Evolutionary conservation across 2,329 filamentous ascomycete species (phyloP).

Genomic region (Pezicula radicicola): DNA sequence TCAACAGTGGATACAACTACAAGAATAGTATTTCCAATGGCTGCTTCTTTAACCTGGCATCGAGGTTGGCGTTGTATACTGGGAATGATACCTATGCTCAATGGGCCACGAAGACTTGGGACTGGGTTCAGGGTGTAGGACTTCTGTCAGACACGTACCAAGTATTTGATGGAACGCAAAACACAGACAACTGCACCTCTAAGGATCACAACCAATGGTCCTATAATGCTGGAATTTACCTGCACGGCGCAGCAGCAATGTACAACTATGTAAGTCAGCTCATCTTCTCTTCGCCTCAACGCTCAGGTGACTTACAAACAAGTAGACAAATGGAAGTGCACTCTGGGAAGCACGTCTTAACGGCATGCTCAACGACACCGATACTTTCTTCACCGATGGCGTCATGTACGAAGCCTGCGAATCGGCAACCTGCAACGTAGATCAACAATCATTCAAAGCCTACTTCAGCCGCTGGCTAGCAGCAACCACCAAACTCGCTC

Average conservation of each 20-base stretch:
- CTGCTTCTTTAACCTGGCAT: conserved; percentile 58
- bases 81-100: conserved; percentile 72
- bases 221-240: conserved; percentile 66
- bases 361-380: conserved; percentile 49
- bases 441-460: conserved; percentile 62
- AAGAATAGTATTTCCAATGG: conserved; percentile 65
- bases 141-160: conserved; percentile 53
- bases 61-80: conserved; percentile 72
- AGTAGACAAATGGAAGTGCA: conserved; percentile 24
- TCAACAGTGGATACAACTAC: conserved; percentile 79
- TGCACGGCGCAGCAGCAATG: conserved; percentile 51
- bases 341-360: conserved; percentile 57
- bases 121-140: conserved; percentile 58
- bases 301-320: not conserved
- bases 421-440: conserved; percentile 54
- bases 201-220: conserved; percentile 64
- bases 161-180: conserved; percentile 60
- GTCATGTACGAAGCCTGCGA: conserved; percentile 68
- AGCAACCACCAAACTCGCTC: conserved; percentile 59
- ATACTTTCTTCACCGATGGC: conserved; percentile 54
- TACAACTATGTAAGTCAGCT: conserved; percentile 41
- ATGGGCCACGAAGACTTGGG: conserved; percentile 73
- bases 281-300: not conserved
- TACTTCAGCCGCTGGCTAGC: conserved; percentile 61
- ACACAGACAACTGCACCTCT: conserved; percentile 52